Conservation (phyloP, 352 stramenopile genomes). For the Pythium myriotylum region DNA sequence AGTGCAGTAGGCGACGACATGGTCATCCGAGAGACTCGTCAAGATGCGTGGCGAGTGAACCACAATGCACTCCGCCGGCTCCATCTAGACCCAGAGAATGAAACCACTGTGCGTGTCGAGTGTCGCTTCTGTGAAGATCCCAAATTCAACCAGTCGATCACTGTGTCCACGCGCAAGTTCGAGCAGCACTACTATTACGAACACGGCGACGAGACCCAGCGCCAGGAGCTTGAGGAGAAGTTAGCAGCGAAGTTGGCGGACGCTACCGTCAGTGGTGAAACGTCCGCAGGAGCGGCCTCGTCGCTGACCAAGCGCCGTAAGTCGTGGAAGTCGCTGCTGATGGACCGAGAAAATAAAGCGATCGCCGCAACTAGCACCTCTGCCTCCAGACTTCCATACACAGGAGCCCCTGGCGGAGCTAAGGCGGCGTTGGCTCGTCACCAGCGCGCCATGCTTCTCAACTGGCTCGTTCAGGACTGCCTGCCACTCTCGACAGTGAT, state of each 20-base stretch:
- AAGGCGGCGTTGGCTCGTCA: background rate
- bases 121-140: constrained; percentile 24
- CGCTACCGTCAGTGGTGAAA: background rate
- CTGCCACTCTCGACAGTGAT: constrained; percentile 9
- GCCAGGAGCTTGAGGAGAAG: constrained; percentile 14
- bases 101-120: constrained; percentile 30
- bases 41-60: constrained; percentile 33
- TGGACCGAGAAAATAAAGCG: constrained; percentile 12
- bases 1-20: background rate
- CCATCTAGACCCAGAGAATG: constrained; percentile 19
- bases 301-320: constrained; percentile 13
- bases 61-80: constrained; percentile 30
- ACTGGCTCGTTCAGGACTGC: constrained; percentile 18
- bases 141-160: constrained; percentile 36
- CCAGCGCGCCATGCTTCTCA: constrained; percentile 16
- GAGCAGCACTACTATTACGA: constrained; percentile 30
- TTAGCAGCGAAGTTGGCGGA: constrained; percentile 7
- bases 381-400: background rate
- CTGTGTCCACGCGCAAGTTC: constrained; percentile 33
- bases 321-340: constrained; percentile 16
- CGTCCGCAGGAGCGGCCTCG: background rate
- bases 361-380: background rate
- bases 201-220: constrained; percentile 22
- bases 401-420: background rate
- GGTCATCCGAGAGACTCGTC: constrained; percentile 23